phyloP scores from a whole-genome alignment of 1,139 yeast genomes.

The Geotrichum klebahnii region DNA sequence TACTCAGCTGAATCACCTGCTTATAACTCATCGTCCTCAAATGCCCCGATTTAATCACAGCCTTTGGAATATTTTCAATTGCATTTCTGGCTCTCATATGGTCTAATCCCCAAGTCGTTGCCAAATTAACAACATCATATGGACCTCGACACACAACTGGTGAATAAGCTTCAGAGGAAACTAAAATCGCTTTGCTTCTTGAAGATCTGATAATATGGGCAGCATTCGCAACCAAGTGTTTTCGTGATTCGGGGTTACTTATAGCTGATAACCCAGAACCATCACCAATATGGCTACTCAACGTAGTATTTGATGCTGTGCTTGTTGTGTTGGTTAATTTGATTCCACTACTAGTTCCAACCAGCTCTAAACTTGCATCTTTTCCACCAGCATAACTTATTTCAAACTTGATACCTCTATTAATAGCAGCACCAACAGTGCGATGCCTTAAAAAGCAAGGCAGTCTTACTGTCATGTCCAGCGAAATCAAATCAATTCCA shows the following conservation, averaged over 20 bases:
- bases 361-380: slow-evolving; percentile 15
- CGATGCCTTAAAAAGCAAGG: slow-evolving; percentile 82
- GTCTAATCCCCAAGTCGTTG: slow-evolving; percentile 66
- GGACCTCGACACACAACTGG: slow-evolving; percentile 61
- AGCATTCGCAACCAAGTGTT: slow-evolving; percentile 64
- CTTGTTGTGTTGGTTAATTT: slow-evolving; percentile 29
- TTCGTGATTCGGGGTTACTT: slow-evolving; percentile 42
- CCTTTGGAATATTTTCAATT: slow-evolving; percentile 55
- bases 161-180: slow-evolving; percentile 68
- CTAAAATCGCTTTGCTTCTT: slow-evolving; percentile 70
- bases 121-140: slow-evolving; percentile 63
- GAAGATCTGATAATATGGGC: slow-evolving; percentile 78
- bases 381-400: slow-evolving; percentile 52
- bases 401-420: slow-evolving; percentile 79
- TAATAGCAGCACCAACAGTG: slow-evolving; percentile 75
- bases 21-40: slow-evolving; percentile 58
- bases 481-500: slow-evolving; percentile 74
- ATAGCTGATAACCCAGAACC: slow-evolving; percentile 23
- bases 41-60: slow-evolving; percentile 66
- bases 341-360: slow-evolving; percentile 44
- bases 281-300: slow-evolving; percentile 28
- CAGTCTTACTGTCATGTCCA: slow-evolving; percentile 60
- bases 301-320: slow-evolving; percentile 25
- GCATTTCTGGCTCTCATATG: slow-evolving; percentile 58
- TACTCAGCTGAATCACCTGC: slow-evolving; percentile 34